phyloP scores from a whole-genome alignment of 2,329 filamentous ascomycete species.

The Kalmusia sp. region DNA sequence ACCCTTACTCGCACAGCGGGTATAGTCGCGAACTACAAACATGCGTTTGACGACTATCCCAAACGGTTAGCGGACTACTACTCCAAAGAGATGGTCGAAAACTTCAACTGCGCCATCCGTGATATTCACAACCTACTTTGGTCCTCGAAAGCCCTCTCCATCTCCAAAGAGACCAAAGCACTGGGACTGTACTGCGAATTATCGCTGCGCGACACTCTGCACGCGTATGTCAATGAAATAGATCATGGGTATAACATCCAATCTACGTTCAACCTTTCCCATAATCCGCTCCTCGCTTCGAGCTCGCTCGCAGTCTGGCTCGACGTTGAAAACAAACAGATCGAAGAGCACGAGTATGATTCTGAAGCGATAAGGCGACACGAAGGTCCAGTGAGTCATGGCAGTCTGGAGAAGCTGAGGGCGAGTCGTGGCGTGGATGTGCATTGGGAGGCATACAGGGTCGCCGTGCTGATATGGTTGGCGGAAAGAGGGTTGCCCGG shows the following conservation, averaged over 20 bases:
- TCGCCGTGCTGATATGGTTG: conserved; percentile 74
- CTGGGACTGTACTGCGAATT: conserved; percentile 60
- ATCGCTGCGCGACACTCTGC: conserved; percentile 53
- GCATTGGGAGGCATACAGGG: conserved; percentile 76
- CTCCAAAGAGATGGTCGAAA: conserved; percentile 49
- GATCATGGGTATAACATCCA: conserved; percentile 49
- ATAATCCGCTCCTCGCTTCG: conserved; percentile 54
- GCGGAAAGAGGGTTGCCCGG: conserved; percentile 70
- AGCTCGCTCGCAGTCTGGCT: conserved; percentile 57
- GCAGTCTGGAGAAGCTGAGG: conserved; percentile 67
- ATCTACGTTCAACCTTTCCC: conserved; percentile 55
- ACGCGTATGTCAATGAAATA: conserved; percentile 50
- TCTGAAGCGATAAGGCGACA: conserved; percentile 36
- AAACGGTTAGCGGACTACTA: conserved; percentile 48
- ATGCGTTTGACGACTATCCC: conserved; percentile 71
- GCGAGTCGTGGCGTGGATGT: conserved; percentile 70
- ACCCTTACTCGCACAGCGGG: conserved; percentile 73
- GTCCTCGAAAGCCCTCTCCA: conserved; percentile 75
- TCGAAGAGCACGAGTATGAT: conserved; percentile 31
- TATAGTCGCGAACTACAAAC: conserved; percentile 76
- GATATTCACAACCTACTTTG: conserved; percentile 86
- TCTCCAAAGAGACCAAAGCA: conserved; percentile 54
- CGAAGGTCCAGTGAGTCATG: conserved; percentile 69
- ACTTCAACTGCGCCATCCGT: conserved; percentile 86
- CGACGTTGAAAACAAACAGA: conserved; percentile 55